A percentile compares a stretch with the other conserved stretches of the same genome.
Evolutionary conservation across 2,329 filamentous ascomycete species (phyloP).

Genomic region (Sarocladium oryzae): DNA sequence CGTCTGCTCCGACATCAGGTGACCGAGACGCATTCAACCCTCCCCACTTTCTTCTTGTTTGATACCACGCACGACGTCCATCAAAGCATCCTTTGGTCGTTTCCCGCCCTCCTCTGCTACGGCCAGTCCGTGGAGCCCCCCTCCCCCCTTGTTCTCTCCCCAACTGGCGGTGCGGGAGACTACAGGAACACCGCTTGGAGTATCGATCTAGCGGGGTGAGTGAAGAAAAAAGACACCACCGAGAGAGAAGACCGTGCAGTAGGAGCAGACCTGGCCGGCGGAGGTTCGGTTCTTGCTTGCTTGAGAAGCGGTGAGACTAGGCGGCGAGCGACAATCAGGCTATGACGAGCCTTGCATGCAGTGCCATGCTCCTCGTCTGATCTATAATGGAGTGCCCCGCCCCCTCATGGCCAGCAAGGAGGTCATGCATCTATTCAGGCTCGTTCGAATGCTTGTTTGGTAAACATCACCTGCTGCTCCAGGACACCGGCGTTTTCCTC

Average conservation of each 20-base stretch:
- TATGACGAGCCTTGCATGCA: neutral
- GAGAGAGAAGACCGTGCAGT: no score
- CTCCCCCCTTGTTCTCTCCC: neutral
- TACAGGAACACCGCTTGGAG: neutral
- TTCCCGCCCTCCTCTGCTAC: no score
- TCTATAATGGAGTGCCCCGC: neutral
- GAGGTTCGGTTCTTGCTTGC: neutral
- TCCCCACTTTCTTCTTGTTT: neutral
- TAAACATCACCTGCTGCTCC: neutral
- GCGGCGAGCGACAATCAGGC: neutral
- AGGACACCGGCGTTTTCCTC: neutral
- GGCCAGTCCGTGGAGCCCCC: neutral
- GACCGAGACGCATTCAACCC: neutral
- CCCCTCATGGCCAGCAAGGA: neutral
- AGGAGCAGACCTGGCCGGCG: no score
- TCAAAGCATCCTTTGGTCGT: no score
- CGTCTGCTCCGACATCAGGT: neutral
- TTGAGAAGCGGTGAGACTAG: neutral
- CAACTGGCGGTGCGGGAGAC: slow-evolving; percentile 9
- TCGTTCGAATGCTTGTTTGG: neutral
- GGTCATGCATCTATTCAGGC: slow-evolving; percentile 2
- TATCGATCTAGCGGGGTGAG: neutral
- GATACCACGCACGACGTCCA: neutral
- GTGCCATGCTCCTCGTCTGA: neutral
- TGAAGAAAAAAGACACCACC: neutral